A percentile compares a stretch with the other conserved stretches of the same genome.
Conservation (phyloP, 2,329 filamentous ascomycete species). For the Paracoccidioides lutzii region DNA sequence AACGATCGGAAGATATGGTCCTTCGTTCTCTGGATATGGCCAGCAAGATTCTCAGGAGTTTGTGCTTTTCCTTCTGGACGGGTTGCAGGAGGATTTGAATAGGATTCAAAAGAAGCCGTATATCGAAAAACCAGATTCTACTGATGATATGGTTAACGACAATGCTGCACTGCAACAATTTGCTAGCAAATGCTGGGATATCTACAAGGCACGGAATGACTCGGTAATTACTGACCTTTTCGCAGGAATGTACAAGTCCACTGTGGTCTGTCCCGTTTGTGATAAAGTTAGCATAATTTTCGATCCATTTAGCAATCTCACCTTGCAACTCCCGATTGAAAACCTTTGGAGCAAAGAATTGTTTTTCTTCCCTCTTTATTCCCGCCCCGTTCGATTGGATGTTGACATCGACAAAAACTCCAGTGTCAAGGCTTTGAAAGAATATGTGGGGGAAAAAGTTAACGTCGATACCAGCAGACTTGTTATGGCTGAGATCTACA, state of each 20-base stretch:
- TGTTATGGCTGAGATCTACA: slow-evolving; percentile 74
- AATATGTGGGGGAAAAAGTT: slow-evolving; percentile 44
- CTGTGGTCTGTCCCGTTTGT: slow-evolving; percentile 79
- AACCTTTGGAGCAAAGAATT: slow-evolving; percentile 65
- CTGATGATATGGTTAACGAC: slow-evolving; percentile 85
- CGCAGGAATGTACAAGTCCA: slow-evolving; percentile 97
- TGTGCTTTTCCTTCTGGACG: slow-evolving; percentile 84
- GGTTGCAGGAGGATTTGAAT: slow-evolving; percentile 88
- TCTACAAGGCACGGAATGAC: slow-evolving; percentile 83
- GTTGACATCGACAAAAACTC: slow-evolving; percentile 64
- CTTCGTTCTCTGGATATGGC: slow-evolving; percentile 82
- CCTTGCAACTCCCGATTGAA: slow-evolving; percentile 77
- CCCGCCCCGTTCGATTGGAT: slow-evolving; percentile 55
- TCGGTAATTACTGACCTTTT: slow-evolving; percentile 93
- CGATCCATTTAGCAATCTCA: slow-evolving; percentile 91
- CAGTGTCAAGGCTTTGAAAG: slow-evolving; percentile 40
- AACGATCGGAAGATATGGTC: slow-evolving; percentile 65
- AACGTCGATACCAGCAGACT: slow-evolving; percentile 43
- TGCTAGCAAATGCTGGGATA: slow-evolving; percentile 79
- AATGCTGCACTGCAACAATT: slow-evolving; percentile 67
- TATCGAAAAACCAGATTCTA: slow-evolving; percentile 93
- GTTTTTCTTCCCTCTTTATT: slow-evolving; percentile 64
- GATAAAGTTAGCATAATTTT: slow-evolving; percentile 97
- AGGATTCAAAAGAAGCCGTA: slow-evolving; percentile 92
- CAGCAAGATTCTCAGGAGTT: slow-evolving; percentile 98